Evolutionary conservation across 2,329 filamentous ascomycete species (phyloP).

Genomic region (Alternaria triticina): DNA sequence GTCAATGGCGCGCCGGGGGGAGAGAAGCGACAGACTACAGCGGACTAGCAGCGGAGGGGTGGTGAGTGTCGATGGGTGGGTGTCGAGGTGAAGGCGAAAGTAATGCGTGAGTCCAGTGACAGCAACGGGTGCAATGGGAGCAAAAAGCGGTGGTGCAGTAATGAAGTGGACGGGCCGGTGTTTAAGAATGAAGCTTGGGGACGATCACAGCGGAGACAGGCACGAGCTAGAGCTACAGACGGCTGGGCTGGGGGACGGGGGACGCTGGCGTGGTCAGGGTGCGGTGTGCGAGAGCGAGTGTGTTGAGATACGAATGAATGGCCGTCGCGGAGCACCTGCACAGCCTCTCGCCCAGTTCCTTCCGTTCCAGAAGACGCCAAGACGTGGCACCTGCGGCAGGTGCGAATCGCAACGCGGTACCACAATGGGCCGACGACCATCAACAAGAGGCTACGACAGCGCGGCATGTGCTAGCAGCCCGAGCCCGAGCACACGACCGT

Average conservation of each 20-base stretch:
- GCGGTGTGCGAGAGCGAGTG: constrained; percentile 1
- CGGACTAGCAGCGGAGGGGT: not conserved
- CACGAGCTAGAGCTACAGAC: constrained; percentile 10
- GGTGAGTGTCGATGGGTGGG: not conserved
- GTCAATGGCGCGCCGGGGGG: constrained; percentile 8
- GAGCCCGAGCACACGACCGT: constrained; percentile 13
- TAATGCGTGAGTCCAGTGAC: not conserved
- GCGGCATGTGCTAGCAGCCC: constrained; percentile 1
- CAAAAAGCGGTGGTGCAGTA: not conserved
- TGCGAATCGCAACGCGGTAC: constrained; percentile 16
- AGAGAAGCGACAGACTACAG: constrained; percentile 17
- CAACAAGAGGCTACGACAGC: constrained; percentile 8
- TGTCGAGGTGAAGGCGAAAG: not conserved
- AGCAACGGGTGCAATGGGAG: not conserved
- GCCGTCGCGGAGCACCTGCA: constrained; percentile 6
- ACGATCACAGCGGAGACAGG: constrained; percentile 19
- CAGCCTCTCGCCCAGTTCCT: constrained; percentile 9
- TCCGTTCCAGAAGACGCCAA: constrained; percentile 18
- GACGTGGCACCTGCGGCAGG: constrained; percentile 12
- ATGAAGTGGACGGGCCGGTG: constrained; percentile 2
- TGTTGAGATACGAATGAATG: constrained; percentile 19
- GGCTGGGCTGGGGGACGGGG: constrained; percentile 13
- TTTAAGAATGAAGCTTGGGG: constrained; percentile 26
- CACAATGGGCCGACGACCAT: constrained; percentile 6
- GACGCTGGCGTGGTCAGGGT: constrained; percentile 3